A percentile compares a stretch with the other conserved stretches of the same genome.
These are phyloP conservation scores for Mentha longifolia DNA, from an alignment of 257 asterid species.

Conservation along the genomic window DNA sequence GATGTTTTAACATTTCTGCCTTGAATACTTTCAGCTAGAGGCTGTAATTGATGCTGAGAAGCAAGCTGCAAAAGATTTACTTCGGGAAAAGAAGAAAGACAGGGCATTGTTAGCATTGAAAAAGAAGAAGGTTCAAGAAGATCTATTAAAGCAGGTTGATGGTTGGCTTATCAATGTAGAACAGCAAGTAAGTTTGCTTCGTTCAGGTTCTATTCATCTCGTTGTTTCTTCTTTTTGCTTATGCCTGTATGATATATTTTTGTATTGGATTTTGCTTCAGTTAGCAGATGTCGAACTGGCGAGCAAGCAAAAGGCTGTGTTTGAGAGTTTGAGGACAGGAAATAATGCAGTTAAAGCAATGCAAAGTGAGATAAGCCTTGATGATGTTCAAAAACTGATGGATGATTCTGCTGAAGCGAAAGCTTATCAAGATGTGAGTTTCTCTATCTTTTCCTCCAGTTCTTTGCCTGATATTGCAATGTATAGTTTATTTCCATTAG, in stretches of 20 bases:
- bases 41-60: conserved; percentile 87
- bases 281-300: conserved; percentile 96
- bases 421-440: conserved; percentile 96
- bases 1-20: conserved; percentile 18
- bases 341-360: conserved; percentile 89
- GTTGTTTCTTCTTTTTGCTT: neutral
- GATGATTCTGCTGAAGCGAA: conserved; percentile 97
- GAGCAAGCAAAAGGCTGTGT: conserved; percentile 95
- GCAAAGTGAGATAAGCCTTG: conserved; percentile 84
- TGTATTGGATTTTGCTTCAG: conserved; percentile 46
- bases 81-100: conserved; percentile 88
- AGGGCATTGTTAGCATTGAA: conserved; percentile 82
- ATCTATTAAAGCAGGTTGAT: conserved; percentile 85
- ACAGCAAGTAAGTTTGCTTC: conserved; percentile 75
- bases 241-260: conserved; percentile 4
- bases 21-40: conserved; percentile 62
- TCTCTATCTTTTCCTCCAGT: conserved; percentile 13
- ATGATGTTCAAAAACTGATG: conserved; percentile 96
- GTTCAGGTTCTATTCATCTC: conserved; percentile 2
- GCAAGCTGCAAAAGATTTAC: conserved; percentile 88
- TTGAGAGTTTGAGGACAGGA: conserved; percentile 94
- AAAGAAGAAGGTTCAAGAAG: conserved; percentile 86
- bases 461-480: conserved; percentile 19
- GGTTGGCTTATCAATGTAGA: conserved; percentile 89
- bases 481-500: neutral